Evolutionary conservation across 345 rosid genomes (phyloP), one percentile per base, ranked within the genome.

Genomic region (Moricandia moricandioides): DNA sequence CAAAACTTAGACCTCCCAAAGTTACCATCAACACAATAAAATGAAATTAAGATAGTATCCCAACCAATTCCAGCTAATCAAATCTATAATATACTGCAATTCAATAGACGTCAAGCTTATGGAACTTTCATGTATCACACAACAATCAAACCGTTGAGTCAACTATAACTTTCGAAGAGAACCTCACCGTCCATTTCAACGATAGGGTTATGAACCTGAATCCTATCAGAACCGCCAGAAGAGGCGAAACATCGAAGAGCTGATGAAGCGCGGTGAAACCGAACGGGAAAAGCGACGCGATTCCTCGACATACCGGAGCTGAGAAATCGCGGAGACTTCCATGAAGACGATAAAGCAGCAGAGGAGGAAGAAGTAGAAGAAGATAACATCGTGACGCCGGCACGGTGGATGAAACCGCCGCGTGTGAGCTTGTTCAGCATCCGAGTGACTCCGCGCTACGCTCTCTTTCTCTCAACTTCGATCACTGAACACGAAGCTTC

Each of bases 181-280:
- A 82, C 66, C 83, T 81, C 80, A 85, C 91, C 91, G 65, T 87
- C 88, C 88, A 87, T 87, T 76, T 87, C 88, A 14, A 87, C 91
- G 67, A 87, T 76, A 31, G 88, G 91, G 14, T 85, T 87, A 71
- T 79, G 81, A 76, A 87, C 86, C 79, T 78, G 75, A 35, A 87
- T 80, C 78, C 51, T 80, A 74, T 85, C 84, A 67, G 83, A 79
- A 43, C 62, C 83, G 6, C 72, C 73, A 30, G 82, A 75, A 45
- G 86, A 82, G 10, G 88, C 81, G 78, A 87, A 82, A 60, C 86
- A 87, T 12, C 88, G 85, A 74, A 84, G 72, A 58, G 85, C 74
- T 40, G 62, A 54, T 40, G 62, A 54, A 16, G 76, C 69, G 43
- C 77, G 84, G 9, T 58, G 60, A 57, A 82, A 70, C 43, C 13